Conservation (phyloP, 768 basidiomycete species). For the Lepiota brunneoincarnata region DNA sequence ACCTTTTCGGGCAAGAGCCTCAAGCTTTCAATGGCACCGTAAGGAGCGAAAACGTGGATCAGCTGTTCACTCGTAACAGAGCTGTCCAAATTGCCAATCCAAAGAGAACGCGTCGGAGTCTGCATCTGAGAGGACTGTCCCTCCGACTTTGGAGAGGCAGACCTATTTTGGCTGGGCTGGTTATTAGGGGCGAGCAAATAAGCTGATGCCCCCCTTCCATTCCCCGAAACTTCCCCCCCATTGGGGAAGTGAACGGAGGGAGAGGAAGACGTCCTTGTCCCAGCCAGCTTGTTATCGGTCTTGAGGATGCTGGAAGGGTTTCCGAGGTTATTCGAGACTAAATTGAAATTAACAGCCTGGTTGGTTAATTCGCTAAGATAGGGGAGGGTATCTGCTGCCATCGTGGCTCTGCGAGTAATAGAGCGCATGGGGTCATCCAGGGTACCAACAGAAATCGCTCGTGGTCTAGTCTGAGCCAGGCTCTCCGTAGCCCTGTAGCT, state of each 20-base stretch:
- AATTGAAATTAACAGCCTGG: conserved; percentile 36
- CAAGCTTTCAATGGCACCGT: conserved; percentile 96
- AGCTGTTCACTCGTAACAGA: conserved; percentile 93
- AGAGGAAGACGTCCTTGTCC: conserved; percentile 44
- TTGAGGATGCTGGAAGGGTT: conserved; percentile 58
- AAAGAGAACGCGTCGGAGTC: conserved; percentile 92
- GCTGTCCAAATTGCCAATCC: conserved; percentile 98
- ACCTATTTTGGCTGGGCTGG: conserved; percentile 50
- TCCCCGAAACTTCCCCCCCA: conserved; percentile 39
- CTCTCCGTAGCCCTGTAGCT: conserved; percentile 76
- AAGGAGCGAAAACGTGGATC: conserved; percentile 92
- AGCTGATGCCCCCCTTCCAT: conserved; percentile 53
- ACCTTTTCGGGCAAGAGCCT: conserved; percentile 97
- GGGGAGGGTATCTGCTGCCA: conserved; percentile 47
- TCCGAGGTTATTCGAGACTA: conserved; percentile 33
- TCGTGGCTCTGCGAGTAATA: conserved; percentile 60
- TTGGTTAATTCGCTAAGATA: conserved; percentile 57
- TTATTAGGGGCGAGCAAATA: conserved; percentile 69
- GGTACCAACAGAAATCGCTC: conserved; percentile 86
- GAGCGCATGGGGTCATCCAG: conserved; percentile 77
- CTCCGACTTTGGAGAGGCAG: conserved; percentile 84
- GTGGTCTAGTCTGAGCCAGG: conserved; percentile 59
- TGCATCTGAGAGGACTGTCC: conserved; percentile 72
- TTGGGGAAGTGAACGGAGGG: conserved; percentile 70
- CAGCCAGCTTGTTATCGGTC: conserved; percentile 47